Conservation (phyloP, 2,329 filamentous ascomycete genomes). For the Fusarium sp. region DNA sequence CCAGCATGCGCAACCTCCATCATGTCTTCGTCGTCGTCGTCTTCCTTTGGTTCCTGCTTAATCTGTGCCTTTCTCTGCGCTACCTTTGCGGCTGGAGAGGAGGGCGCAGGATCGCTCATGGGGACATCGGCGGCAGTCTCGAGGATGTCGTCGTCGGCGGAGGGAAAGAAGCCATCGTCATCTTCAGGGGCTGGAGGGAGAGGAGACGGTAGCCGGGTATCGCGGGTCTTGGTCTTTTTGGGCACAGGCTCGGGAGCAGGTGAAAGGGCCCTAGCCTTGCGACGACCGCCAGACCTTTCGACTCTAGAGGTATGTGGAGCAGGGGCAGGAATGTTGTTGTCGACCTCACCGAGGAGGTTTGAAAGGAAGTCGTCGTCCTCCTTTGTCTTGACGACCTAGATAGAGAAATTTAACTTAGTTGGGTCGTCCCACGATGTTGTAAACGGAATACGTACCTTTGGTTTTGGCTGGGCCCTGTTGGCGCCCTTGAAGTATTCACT, state of each 20-base stretch:
- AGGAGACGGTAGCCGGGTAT: constrained; percentile 58
- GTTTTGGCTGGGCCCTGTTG: constrained; percentile 73
- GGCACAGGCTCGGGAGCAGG: constrained; percentile 67
- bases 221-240: constrained; percentile 67
- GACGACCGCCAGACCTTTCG: constrained; percentile 78
- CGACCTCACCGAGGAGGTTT: constrained; percentile 86
- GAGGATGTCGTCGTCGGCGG: constrained; percentile 68
- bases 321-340: constrained; percentile 71
- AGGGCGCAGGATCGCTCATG: constrained; percentile 89
- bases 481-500: constrained; percentile 92
- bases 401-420: constrained; percentile 27
- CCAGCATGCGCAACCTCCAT: constrained; percentile 88
- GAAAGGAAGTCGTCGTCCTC: constrained; percentile 90
- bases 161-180: constrained; percentile 60
- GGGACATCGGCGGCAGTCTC: constrained; percentile 59
- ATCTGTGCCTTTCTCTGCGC: constrained; percentile 73
- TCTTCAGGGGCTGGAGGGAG: constrained; percentile 58
- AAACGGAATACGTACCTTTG: constrained; percentile 69
- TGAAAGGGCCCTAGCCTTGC: constrained; percentile 82
- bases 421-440: background rate
- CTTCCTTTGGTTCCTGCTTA: constrained; percentile 64
- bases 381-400: constrained; percentile 77
- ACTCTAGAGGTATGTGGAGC: constrained; percentile 67
- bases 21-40: constrained; percentile 81
- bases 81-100: constrained; percentile 84